Conservation (phyloP, 495 filamentous ascomycete species). For the Penicillium longicatenatum region DNA sequence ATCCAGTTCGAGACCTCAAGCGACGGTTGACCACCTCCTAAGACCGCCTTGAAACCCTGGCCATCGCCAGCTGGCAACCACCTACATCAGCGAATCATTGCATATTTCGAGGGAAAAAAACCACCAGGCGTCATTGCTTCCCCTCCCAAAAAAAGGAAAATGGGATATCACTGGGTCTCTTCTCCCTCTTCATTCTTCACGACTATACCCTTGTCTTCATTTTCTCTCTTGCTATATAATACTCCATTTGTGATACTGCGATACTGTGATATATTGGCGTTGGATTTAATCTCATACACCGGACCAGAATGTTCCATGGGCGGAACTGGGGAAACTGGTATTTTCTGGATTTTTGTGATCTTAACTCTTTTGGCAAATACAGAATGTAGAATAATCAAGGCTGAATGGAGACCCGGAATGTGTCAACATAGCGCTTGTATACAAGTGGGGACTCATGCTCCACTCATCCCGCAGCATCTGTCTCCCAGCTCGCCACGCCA, state of each 20-base stretch:
- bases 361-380: background rate
- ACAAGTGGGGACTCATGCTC: background rate
- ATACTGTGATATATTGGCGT: constrained; percentile 17
- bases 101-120: constrained; percentile 13
- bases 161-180: too few relatives aligned
- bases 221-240: background rate
- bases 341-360: background rate
- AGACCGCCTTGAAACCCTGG: constrained; percentile 7
- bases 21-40: constrained; percentile 53
- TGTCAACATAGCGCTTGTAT: background rate
- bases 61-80: background rate
- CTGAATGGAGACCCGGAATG: background rate
- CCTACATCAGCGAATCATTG: constrained; percentile 17
- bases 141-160: background rate
- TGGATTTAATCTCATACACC: constrained; percentile 17
- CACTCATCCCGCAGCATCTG: background rate
- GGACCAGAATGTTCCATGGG: constrained; percentile 12
- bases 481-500: background rate
- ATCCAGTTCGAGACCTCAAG: constrained; percentile 70
- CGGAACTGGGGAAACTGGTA: background rate
- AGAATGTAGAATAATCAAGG: constrained; percentile 17
- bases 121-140: constrained; percentile 8
- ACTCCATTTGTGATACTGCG: background rate
- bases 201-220: background rate
- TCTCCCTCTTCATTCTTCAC: constrained; percentile 1